A percentile compares a stretch with the other conserved stretches of the same genome.
These are phyloP conservation scores for Avena insularis DNA, from an alignment of 176 grass and related monocot species.

Conservation along the genomic window DNA sequence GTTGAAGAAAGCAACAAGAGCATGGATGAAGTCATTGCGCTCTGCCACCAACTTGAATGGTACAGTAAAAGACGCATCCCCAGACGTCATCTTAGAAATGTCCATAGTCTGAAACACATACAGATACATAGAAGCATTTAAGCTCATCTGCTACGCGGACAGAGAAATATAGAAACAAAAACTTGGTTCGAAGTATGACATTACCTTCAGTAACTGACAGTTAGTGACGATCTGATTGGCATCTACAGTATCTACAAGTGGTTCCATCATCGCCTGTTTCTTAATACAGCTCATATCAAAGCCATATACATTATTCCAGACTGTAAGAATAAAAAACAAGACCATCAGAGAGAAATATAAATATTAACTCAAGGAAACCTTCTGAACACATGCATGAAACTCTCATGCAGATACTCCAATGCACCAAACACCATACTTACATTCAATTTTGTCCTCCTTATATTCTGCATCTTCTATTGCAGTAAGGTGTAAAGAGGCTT, in stretches of 20 bases:
- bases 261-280: constrained; percentile 95
- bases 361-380: not conserved
- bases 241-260: constrained; percentile 91
- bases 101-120: constrained; percentile 80
- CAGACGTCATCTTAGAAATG: constrained; percentile 91
- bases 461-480: constrained; percentile 98
- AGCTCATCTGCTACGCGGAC: not conserved
- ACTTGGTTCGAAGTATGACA: not conserved
- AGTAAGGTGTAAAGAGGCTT: constrained; percentile 80
- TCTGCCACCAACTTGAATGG: constrained; percentile 92
- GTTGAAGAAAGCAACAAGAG: constrained; percentile 91
- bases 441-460: constrained; percentile 96
- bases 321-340: constrained; percentile 43
- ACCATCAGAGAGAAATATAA: constrained; percentile 3
- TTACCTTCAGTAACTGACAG: constrained; percentile 83
- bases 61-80: constrained; percentile 83
- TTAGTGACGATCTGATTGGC: constrained; percentile 93
- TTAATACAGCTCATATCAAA: constrained; percentile 99
- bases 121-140: constrained; percentile 9
- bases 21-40: constrained; percentile 93
- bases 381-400: not conserved
- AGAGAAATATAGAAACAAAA: constrained; percentile 16
- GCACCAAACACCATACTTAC: constrained; percentile 51
- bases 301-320: constrained; percentile 95
- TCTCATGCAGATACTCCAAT: not conserved